These are phyloP conservation scores for Candida sanyiensis DNA, from an alignment of 805 yeast genomes.

Conservation along the genomic window DNA sequence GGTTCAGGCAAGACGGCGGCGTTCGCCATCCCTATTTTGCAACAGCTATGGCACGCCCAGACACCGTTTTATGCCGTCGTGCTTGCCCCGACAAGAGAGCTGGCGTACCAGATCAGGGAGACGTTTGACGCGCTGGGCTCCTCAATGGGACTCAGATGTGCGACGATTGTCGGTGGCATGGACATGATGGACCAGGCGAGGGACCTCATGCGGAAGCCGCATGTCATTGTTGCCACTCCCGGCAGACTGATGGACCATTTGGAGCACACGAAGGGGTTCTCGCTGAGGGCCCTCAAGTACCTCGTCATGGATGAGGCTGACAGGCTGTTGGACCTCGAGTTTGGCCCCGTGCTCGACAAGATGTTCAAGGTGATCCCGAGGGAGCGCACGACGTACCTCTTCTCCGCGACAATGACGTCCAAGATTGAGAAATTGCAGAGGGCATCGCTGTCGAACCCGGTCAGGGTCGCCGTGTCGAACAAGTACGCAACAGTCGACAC, in stretches of 20 bases:
- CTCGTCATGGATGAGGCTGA: slow-evolving; percentile 98
- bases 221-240: slow-evolving; percentile 92
- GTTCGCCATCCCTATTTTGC: slow-evolving; percentile 91
- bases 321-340: slow-evolving; percentile 90
- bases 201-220: slow-evolving; percentile 91
- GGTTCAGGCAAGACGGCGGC: slow-evolving; percentile 99
- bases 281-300: slow-evolving; percentile 68
- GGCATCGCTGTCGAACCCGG: slow-evolving; percentile 85
- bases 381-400: slow-evolving; percentile 76
- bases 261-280: slow-evolving; percentile 87
- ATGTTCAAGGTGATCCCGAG: slow-evolving; percentile 79
- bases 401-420: slow-evolving; percentile 96
- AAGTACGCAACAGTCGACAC: slow-evolving; percentile 93
- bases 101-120: slow-evolving; percentile 84
- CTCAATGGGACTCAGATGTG: slow-evolving; percentile 85
- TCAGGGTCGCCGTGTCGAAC: slow-evolving; percentile 81
- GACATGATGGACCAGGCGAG: slow-evolving; percentile 97
- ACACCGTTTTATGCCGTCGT: slow-evolving; percentile 86
- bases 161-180: slow-evolving; percentile 95
- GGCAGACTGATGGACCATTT: slow-evolving; percentile 91
- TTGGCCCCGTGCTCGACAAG: slow-evolving; percentile 89
- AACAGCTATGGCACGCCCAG: slow-evolving; percentile 85
- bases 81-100: slow-evolving; percentile 79
- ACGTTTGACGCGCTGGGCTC: slow-evolving; percentile 93
- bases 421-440: slow-evolving; percentile 92